phyloP scores from a whole-genome alignment of 805 yeast genomes.

The Teunomyces gatunensis region DNA sequence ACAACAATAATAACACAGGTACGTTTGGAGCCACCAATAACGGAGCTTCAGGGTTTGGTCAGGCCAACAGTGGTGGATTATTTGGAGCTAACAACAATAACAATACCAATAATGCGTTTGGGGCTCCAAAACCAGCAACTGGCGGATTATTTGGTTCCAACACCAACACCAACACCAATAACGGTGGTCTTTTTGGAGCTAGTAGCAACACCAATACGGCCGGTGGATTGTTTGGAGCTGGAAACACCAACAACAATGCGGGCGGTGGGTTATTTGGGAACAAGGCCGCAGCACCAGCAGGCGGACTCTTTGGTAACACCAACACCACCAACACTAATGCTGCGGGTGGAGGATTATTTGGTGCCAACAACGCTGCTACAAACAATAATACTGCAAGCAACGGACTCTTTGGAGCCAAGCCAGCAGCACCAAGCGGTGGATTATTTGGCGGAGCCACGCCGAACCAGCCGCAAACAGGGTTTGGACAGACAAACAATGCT shows the following conservation, averaged over 20 bases:
- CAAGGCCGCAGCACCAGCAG: slow-evolving; percentile 7
- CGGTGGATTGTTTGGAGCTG: slow-evolving; percentile 21
- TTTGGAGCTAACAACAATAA: slow-evolving; percentile 22
- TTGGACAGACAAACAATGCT: slow-evolving; percentile 21
- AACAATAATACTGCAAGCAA: slow-evolving; percentile 5
- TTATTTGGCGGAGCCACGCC: slow-evolving; percentile 32
- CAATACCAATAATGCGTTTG: slow-evolving; percentile 14
- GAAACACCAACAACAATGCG: slow-evolving; percentile 15
- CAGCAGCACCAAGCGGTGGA: slow-evolving; percentile 15
- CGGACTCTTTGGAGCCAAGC: slow-evolving; percentile 12
- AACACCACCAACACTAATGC: slow-evolving; percentile 5
- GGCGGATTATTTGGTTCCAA: slow-evolving; percentile 18
- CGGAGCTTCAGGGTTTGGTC: slow-evolving; percentile 4
- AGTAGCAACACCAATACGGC: slow-evolving; percentile 14
- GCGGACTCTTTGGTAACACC: slow-evolving; percentile 11
- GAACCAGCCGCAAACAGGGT: slow-evolving; percentile 15
- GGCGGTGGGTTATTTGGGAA: slow-evolving; percentile 22
- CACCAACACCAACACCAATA: slow-evolving; percentile 7
- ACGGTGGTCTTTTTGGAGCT: slow-evolving; percentile 23
- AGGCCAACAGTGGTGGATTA: slow-evolving; percentile 26
- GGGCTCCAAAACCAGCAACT: too few species aligned
- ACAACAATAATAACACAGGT: slow-evolving; percentile 2
- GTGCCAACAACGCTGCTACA: slow-evolving; percentile 7
- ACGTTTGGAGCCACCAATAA: slow-evolving; percentile 15
- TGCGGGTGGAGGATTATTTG: slow-evolving; percentile 6